Evolutionary conservation across 2,329 filamentous ascomycete species (phyloP), one percentile per base, ranked within the genome.

Genomic region (Pseudogymnoascus sp.): DNA sequence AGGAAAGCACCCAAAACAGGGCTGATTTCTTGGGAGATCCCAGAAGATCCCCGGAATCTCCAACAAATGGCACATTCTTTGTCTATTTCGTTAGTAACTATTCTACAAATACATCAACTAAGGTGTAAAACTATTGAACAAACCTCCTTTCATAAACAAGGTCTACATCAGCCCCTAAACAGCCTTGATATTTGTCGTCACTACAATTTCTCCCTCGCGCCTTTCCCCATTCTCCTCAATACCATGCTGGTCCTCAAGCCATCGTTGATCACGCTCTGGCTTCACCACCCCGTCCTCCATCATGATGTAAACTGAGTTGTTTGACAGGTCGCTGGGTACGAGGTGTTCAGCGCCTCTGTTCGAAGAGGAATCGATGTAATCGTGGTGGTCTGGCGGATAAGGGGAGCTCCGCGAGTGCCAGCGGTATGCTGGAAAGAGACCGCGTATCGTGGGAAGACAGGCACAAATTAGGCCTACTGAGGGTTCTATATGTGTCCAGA

Each of bases 401-500:
- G 49, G 49, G 5, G 49, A 55, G n/a, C 10, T 31, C 23, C 29
- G 49, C n/a, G 26, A 19, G 11, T 55, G 49, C 49, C 58, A 41
- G 8, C 33, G 38, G 58, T 37, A 38, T 19, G 16, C 58, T 16
- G 35, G 60, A 10, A 61, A 35, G 16, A 61, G 60, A 3, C 35
- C 35, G 14, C 38, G 35, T 23, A 61, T 26, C 5, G 39, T 52
- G 41, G 60, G 38, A 23, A 61, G 60, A 10, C 60, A 61, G 60
- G 39, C 26, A 23, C 37, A 49, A 35, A 61, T 35, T 3, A 55
- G 21, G 43, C 60, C 60, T 5, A 61, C 43, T 26, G 43, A 61
- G 16, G 60, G 60, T 12, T 61, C 60, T 16, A 61, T 45, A 33
- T 35, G 43, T n/a, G 60, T 45, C 60, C 60, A 61, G 4, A 61